Base-by-base conservation (phyloP, 2,329 filamentous ascomycete genomes). In the Anisogramma anomala region DNA sequence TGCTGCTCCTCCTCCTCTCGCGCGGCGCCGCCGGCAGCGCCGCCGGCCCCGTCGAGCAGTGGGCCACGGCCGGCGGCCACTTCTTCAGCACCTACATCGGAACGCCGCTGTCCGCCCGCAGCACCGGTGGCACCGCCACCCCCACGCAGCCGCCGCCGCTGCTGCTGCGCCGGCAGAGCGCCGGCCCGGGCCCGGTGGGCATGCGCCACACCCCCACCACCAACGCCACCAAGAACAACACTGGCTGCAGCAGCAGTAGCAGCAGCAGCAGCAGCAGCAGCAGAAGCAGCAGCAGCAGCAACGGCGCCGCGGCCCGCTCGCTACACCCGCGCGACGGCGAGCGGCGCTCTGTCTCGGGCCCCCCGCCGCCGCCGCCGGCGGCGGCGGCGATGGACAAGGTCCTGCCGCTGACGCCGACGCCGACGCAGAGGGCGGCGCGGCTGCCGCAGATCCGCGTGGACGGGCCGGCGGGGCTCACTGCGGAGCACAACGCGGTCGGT, bases 1-100 rank as follows among this genome's bases (percentile, higher is more conserved):
- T 98, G 8, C 79, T 84, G 0, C 71, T 98, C 1, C 84, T 95
- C 17, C 79, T 96, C 27, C 95, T 96, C 57, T 77, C 74, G 10
- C 64, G 74, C 18, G 68, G 71, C 13, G 61, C 68, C 4, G 59
- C 63, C 14, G 52, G 53, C 32, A 53, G 48, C n/a, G 18, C 23
- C 25, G 23, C 27, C 20, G 5, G 5, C 22, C n/a, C 18, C 1
- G 31, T 37, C 33, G 45, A 47, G 20, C 45, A 47, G 31, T 47
- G 45, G 45, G 33, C 36, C 9, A 37, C 36, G 15, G 14, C 38
- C 7, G 41, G 41, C 7, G 41, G 41, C 18, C 45, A 47, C 5
- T 47, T 47, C 20, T 39, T 47, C 17, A 44, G 44, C 34, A 41
- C 34, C 27, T 47, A 47, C 28, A 25, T 47, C 9, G 38, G 20